Evolutionary conservation across 1,284 basidiomycete genomes (phyloP), one percentile per base, ranked within the genome.

Genomic region (Ceratobasidium sp.): DNA sequence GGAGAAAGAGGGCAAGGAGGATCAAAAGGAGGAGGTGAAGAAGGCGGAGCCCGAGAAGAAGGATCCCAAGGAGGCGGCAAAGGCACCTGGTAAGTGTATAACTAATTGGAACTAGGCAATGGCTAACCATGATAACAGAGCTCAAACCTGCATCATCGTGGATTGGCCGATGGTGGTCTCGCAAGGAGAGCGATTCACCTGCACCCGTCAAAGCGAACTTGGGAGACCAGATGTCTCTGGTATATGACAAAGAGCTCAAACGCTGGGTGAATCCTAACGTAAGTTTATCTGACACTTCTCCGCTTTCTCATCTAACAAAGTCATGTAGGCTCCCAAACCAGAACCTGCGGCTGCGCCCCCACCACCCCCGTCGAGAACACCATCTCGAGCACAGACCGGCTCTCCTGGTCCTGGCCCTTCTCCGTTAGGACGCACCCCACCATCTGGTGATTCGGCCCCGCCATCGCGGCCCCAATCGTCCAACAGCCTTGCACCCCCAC

Each of bases 231-330:
- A 95, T 88, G 41, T 87, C 91, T 57, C 97, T 99, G 85, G 94
- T 96, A 79, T 99, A 94, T 82, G 98, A 99, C 83, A 91, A 93
- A 79, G 96, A 98, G 27, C 88, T 93, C 77, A 98, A 98, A 83
- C 89, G 93, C 76, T 99, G 98, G 98, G 92, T 99, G 24, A 97
- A 98, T 83, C 97, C 94, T 84, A 96, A 93, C 84, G 95, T 94
- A 78, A 81, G 87, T 80, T 14, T 11, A 41, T 11, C 24, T 22
- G 76, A 5, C 71, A 41, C 41, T 31, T 29, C 60, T 67, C 48
- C 53, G 54, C 54, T 0, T 67, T 8, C 22, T 19, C 22, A 14
- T 8, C 45, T 72, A 29, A 72, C 17, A 2, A 22, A 31, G 8
- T 11, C 22, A 2, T 22, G 24, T 31, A 72, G 67, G 67, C 67